A percentile compares a stretch with the other conserved stretches of the same genome.
Evolutionary conservation across 768 basidiomycete genomes (phyloP).

Genomic region (Pisolithus albus): DNA sequence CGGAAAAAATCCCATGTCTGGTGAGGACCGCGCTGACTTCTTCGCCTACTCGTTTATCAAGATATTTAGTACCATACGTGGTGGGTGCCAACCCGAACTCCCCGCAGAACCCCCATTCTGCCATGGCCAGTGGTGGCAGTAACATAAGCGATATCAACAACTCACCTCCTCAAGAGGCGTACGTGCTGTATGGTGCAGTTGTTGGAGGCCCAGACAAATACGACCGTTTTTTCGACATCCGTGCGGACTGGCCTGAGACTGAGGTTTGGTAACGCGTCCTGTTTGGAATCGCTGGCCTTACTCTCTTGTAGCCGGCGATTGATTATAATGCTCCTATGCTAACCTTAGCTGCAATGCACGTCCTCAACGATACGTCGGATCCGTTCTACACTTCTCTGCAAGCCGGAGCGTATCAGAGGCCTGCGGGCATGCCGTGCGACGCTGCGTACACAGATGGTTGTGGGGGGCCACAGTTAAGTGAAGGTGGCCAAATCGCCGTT

Average conservation of each 20-base stretch:
- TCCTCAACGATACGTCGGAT: slow-evolving; percentile 59
- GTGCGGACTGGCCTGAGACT: slow-evolving; percentile 84
- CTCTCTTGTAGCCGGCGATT: slow-evolving; percentile 51
- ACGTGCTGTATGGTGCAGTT: slow-evolving; percentile 81
- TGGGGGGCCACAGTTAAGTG: slow-evolving; percentile 45
- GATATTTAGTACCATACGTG: slow-evolving; percentile 43
- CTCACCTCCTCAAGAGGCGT: slow-evolving; percentile 60
- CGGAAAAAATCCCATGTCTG: slow-evolving; percentile 86
- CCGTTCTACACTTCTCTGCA: slow-evolving; percentile 73
- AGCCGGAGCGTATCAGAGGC: slow-evolving; percentile 61
- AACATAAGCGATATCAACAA: slow-evolving; percentile 66
- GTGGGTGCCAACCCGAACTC: slow-evolving; percentile 90
- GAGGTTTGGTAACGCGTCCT: slow-evolving; percentile 44
- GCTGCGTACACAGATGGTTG: slow-evolving; percentile 54
- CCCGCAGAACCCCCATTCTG: slow-evolving; percentile 85
- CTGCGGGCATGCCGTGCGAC: slow-evolving; percentile 73
- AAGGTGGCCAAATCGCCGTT: slow-evolving; percentile 60
- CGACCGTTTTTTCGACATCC: slow-evolving; percentile 77
- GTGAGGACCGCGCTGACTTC: slow-evolving; percentile 32
- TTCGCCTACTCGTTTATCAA: neutral
- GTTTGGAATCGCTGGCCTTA: slow-evolving; percentile 1
- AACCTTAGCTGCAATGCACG: slow-evolving; percentile 74
- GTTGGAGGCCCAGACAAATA: slow-evolving; percentile 78
- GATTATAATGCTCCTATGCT: slow-evolving; percentile 90
- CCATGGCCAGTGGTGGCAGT: slow-evolving; percentile 77